Base-by-base conservation (phyloP, 2,329 filamentous ascomycete genomes). In the Plenodomus lindquistii region DNA sequence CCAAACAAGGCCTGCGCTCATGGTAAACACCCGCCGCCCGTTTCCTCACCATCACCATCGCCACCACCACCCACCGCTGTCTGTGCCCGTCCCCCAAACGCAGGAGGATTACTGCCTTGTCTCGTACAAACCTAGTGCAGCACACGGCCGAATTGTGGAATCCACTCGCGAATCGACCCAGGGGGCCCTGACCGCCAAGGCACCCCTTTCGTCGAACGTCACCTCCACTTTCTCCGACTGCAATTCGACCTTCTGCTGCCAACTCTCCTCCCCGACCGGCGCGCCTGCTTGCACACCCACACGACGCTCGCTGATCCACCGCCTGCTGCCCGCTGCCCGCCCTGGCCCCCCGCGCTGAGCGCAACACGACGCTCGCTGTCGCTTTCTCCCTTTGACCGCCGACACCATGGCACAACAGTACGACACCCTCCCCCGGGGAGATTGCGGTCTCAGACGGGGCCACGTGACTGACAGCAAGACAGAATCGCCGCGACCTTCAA, bases 401-500 rank as follows among this genome's bases (percentile, higher is more conserved):
- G 31, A 47, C 49, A 54, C 53, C 67, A 71, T 71, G 67, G 65
- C 67, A 55, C 60, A 69, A 62, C 62, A 60, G 67, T 70, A 69
- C 52, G 67, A 47, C 57, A 31, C 48, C 42, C 47, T 41, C 27
- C 24, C 15, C n/a, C n/a, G n/a, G 35, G 37, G 40, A 38, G 29
- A 44, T 22, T 27, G 27, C 40, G 27, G 36, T 42, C 27, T 42
- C 44, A 40, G 35, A 10, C 18, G 41, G 36, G 19, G 41, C 34
- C 53, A 38, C 48, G 48, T 43, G 18, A 55, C 67, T 72, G 57
- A 71, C 62, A 41, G 27, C 44, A 22, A 38, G 15, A 44, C 64
- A 72, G 69, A 48, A 63, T 73, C 40, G 60, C 67, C 27, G 52
- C 61, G 46, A 85, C 87, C 75, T 88, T 94, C 75, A 88, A 88